Evolutionary conservation across 768 basidiomycete genomes (phyloP), one percentile per base, ranked within the genome.

Genomic region (Candolleomyces aberdarensis): DNA sequence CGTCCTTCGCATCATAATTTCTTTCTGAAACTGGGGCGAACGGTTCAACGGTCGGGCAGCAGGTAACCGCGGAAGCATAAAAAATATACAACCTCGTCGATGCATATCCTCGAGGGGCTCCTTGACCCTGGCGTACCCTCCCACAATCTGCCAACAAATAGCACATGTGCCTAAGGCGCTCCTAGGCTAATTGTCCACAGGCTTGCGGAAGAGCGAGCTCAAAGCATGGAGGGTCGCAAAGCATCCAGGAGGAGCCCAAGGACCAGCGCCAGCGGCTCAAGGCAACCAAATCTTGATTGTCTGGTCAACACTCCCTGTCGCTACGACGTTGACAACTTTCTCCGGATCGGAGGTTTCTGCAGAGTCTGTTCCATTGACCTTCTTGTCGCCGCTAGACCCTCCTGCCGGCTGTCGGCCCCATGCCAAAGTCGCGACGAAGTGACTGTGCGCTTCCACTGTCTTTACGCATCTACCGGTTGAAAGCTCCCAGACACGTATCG

Each of bases 401-500:
- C 80, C 76, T 15, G 78, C 73, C 54, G 74, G 67, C 61, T 83
- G 81, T 56, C 89, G 76, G 43, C 91, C 92, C 93, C 94, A 96
- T 14, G 88, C 80, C 58, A 95, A 82, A 20, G 86, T 88, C 32
- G 87, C 84, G 13, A 95, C 88, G 69, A 94, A 94, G 68, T 92
- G 90, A 32, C 82, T 83, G 71, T 96, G 94, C 3, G 94, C 94
- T 65, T 94, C 91, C 46, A 96, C 83, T 43, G 85, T 91, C 78
- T 92, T 94, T 64, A 88, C 80, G 71, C 93, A 94, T 63, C 93
- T 82, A 0, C 94, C 94, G 3, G 89, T 91, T 47, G 83, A 80
- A 40, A 96, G 77, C 67, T 96, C 94, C 94, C 94, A 96, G 9
- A 96, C 83, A 9, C 92, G 86, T 65, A 96, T 85, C 10, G 92